Conservation (phyloP, 345 rosid species). For the Citrus medica region DNA sequence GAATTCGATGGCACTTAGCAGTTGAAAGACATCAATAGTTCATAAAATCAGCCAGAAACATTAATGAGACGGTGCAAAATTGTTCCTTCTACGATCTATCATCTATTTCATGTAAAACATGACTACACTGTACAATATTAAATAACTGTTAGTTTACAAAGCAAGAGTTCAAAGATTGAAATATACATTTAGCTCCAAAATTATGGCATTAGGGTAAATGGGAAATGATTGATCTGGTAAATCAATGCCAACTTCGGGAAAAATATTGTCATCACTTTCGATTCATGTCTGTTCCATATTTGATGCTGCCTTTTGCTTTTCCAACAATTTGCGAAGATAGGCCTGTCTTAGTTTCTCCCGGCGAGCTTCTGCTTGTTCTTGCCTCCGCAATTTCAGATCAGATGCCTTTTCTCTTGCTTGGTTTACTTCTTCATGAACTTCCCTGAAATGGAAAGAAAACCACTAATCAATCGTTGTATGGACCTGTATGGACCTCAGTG, state of each 20-base stretch:
- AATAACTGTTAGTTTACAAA: neutral
- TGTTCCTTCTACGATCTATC: neutral
- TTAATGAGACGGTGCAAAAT: neutral
- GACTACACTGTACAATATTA: neutral
- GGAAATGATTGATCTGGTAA: neutral
- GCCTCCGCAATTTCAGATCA: constrained; percentile 67
- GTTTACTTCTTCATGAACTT: constrained; percentile 89
- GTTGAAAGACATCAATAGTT: neutral
- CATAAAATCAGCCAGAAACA: neutral
- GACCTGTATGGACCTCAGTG: neutral
- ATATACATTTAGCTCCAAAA: neutral
- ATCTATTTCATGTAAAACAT: neutral
- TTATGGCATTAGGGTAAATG: neutral
- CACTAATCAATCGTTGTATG: neutral
- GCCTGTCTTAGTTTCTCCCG: constrained; percentile 85
- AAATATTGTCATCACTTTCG: neutral
- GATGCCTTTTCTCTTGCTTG: constrained; percentile 75
- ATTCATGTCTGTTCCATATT: constrained; percentile 10
- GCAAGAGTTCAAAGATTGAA: neutral
- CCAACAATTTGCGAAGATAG: constrained; percentile 76
- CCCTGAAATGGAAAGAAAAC: constrained; percentile 37
- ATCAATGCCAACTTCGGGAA: neutral
- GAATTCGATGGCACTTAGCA: neutral
- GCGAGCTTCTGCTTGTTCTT: constrained; percentile 67
- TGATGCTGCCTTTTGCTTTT: constrained; percentile 70